These are phyloP conservation scores for Coprinellus micaceus DNA, from an alignment of 768 basidiomycete genomes.

Conservation along the genomic window DNA sequence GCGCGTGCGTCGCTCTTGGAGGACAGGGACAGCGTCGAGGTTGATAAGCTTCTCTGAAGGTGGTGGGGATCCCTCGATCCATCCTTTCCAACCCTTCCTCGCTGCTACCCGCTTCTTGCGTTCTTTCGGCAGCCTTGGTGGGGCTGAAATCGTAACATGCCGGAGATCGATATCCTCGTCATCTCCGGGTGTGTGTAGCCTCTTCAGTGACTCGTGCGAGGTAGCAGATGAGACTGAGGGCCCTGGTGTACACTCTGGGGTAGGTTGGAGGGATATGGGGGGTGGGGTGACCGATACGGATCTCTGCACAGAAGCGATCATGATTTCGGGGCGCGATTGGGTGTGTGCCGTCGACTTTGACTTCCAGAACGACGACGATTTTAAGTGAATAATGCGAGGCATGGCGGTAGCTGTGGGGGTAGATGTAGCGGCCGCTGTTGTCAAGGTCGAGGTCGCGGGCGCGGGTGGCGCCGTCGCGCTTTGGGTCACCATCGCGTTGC, in stretches of 20 bases:
- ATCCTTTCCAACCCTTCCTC: slow-evolving; percentile 87
- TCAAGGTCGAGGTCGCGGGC: background rate
- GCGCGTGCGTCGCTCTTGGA: slow-evolving; percentile 73
- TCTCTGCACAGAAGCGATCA: slow-evolving; percentile 65
- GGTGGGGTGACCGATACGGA: slow-evolving; percentile 76
- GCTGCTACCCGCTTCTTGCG: slow-evolving; percentile 62
- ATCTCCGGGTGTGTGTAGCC: slow-evolving; percentile 72
- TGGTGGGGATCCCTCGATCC: slow-evolving; percentile 82
- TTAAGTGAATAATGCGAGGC: background rate
- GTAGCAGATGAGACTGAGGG: slow-evolving; percentile 71
- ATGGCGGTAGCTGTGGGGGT: no score
- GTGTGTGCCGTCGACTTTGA: slow-evolving; percentile 16
- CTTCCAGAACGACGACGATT: slow-evolving; percentile 51
- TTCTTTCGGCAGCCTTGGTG: slow-evolving; percentile 21
- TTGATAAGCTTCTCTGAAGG: slow-evolving; percentile 81
- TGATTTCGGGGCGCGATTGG: slow-evolving; percentile 64
- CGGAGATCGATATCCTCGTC: slow-evolving; percentile 36
- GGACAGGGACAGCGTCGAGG: slow-evolving; percentile 65
- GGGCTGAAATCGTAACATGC: slow-evolving; percentile 18
- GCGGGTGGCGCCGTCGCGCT: background rate
- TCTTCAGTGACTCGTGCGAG: slow-evolving; percentile 76
- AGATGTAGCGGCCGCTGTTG: background rate
- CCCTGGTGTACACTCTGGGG: slow-evolving; percentile 71
- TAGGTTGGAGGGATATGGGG: slow-evolving; percentile 46
- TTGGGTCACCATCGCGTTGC: background rate